These are phyloP conservation scores for Biscogniauxia marginata DNA, from an alignment of 2,329 filamentous ascomycete species.

Conservation along the genomic window DNA sequence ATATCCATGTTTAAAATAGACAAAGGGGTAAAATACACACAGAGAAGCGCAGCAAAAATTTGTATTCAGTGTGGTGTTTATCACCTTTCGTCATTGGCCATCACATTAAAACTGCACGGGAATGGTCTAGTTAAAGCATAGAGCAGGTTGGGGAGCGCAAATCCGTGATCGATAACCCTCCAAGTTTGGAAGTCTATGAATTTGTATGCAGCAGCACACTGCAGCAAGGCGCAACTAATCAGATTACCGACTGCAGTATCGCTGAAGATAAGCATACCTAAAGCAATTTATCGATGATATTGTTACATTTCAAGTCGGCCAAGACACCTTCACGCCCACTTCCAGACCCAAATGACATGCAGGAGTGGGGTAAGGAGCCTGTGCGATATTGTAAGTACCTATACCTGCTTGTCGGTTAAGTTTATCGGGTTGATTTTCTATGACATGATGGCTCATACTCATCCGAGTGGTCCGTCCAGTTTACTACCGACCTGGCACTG, in stretches of 20 bases:
- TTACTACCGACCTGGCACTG: too few species aligned
- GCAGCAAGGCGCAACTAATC: too few species aligned
- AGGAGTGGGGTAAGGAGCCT: neutral
- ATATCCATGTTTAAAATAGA: neutral
- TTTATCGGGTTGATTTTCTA: neutral
- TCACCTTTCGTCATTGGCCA: too few species aligned
- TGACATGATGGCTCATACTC: neutral
- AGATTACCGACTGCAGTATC: too few species aligned
- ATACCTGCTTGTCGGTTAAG: neutral
- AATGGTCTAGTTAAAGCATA: too few species aligned
- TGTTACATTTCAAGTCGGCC: neutral
- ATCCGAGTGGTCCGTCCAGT: neutral
- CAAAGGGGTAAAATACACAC: neutral
- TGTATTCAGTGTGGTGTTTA: too few species aligned
- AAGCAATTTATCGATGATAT: neutral
- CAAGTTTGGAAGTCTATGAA: too few species aligned
- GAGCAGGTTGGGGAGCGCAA: too few species aligned
- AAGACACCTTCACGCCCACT: neutral
- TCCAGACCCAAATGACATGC: neutral
- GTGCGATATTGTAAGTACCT: neutral
- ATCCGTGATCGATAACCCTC: too few species aligned
- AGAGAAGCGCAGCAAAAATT: neutral
- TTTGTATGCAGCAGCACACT: too few species aligned
- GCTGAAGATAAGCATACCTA: neutral
- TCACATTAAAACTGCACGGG: too few species aligned